Evolutionary conservation across 73 alveolate genomes (phyloP).

Genomic region (Symbiodinium natans): DNA sequence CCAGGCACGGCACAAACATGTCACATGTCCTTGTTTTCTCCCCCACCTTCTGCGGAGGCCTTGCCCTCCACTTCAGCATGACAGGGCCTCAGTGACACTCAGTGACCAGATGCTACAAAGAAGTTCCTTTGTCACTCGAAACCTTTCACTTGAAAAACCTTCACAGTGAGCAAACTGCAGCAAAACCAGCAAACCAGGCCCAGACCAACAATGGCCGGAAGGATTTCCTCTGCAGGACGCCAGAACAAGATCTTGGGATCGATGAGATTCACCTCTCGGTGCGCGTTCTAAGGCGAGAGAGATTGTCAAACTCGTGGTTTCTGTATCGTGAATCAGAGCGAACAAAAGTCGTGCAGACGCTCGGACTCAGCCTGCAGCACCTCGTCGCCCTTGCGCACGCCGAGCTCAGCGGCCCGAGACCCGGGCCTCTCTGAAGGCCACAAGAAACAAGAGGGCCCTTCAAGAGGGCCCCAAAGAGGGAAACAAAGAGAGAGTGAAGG

Average conservation of each 20-base stretch:
- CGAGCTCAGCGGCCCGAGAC: conserved; percentile 44
- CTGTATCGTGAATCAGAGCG: neutral
- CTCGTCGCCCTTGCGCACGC: conserved; percentile 77
- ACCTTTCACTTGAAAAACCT: too few species aligned
- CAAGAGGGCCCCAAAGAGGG: neutral
- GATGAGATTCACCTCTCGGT: conserved; percentile 39
- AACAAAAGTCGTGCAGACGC: neutral
- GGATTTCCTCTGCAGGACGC: conserved; percentile 84
- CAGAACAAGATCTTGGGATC: conserved; percentile 60
- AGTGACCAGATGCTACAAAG: neutral
- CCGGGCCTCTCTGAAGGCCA: conserved; percentile 41
- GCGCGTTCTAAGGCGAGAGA: neutral
- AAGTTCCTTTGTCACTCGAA: too few species aligned
- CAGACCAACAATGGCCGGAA: conserved; percentile 50
- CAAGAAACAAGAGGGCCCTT: neutral
- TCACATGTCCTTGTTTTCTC: conserved; percentile 53
- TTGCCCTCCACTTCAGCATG: conserved; percentile 43
- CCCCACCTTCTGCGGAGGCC: conserved; percentile 36
- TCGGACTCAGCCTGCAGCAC: conserved; percentile 40
- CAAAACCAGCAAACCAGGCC: neutral
- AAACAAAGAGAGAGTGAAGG: neutral
- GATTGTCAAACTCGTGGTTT: neutral
- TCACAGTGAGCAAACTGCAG: too few species aligned
- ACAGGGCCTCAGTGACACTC: conserved; percentile 26
- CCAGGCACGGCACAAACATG: neutral